A percentile compares a stretch with the other conserved stretches of the same genome.
Evolutionary conservation across 2,329 filamentous ascomycete species (phyloP).

Genomic region (Ploettnerulaceae sp.): DNA sequence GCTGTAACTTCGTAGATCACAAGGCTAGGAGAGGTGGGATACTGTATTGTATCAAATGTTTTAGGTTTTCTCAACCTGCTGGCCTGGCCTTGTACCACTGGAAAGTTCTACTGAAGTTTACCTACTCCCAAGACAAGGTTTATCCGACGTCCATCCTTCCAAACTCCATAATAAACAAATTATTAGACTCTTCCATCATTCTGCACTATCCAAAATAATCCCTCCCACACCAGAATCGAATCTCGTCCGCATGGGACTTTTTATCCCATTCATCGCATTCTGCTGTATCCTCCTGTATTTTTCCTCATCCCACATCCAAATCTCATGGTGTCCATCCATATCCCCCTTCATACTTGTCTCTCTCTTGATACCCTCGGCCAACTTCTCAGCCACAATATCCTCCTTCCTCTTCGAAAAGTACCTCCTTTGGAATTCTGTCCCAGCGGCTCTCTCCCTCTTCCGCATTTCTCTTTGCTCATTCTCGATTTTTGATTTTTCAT

Average conservation of each 20-base stretch:
- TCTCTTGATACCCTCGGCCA: slow-evolving; percentile 37
- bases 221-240: slow-evolving; percentile 27
- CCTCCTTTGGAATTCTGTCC: slow-evolving; percentile 69
- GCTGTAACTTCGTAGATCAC: no score
- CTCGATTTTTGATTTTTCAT: slow-evolving; percentile 85
- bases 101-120: no score
- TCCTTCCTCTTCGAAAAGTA: slow-evolving; percentile 65
- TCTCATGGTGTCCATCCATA: slow-evolving; percentile 20
- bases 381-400: slow-evolving; percentile 37
- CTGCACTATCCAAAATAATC: slow-evolving; percentile 6
- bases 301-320: slow-evolving; percentile 31
- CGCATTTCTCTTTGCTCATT: slow-evolving; percentile 77
- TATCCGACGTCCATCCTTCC: no score
- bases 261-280: slow-evolving; percentile 15
- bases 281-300: slow-evolving; percentile 22
- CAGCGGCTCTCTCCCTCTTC: slow-evolving; percentile 66
- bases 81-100: no score
- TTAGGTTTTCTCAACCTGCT: no score
- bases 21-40: no score
- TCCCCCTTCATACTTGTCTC: slow-evolving; percentile 17
- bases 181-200: not conserved
- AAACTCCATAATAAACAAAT: no score
- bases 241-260: slow-evolving; percentile 22
- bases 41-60: no score
- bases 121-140: no score